Evolutionary conservation across 2,329 filamentous ascomycete genomes (phyloP).

Genomic region (Penicillium expansum): DNA sequence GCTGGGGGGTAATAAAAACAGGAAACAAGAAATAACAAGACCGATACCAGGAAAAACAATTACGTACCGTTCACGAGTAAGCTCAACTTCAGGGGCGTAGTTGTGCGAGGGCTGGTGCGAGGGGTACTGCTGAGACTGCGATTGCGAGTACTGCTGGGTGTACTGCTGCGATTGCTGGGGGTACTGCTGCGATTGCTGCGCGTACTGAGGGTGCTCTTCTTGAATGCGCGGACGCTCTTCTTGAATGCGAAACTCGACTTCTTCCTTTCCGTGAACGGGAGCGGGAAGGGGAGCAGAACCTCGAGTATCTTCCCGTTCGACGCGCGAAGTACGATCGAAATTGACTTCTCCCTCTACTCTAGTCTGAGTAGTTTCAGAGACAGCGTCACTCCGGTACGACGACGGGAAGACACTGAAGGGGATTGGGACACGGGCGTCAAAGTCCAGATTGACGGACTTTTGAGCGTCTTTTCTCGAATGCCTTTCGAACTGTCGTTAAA

Average conservation of each 20-base stretch:
- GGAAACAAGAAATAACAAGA: not conserved
- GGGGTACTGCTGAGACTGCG: slow-evolving; percentile 5
- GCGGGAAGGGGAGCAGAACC: slow-evolving; percentile 64
- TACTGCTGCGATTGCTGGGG: slow-evolving; percentile 7
- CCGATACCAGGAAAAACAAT: not conserved
- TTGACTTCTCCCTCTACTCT: slow-evolving; percentile 89
- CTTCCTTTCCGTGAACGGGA: slow-evolving; percentile 68
- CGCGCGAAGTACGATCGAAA: slow-evolving; percentile 69
- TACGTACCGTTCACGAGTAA: slow-evolving; percentile 52
- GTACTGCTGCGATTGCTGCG: slow-evolving; percentile 10
- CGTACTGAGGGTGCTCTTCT: slow-evolving; percentile 9
- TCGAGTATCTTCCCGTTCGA: slow-evolving; percentile 98
- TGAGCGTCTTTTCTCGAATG: slow-evolving; percentile 67
- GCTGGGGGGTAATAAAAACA: not conserved
- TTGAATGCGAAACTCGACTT: slow-evolving; percentile 77
- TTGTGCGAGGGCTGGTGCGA: slow-evolving; percentile 1
- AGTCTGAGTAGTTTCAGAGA: slow-evolving; percentile 64
- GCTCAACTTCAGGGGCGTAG: slow-evolving; percentile 47
- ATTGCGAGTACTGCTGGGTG: not conserved
- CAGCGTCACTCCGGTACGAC: slow-evolving; percentile 80
- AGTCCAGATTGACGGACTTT: slow-evolving; percentile 97
- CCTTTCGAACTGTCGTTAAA: slow-evolving; percentile 47
- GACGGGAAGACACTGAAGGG: slow-evolving; percentile 99
- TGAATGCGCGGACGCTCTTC: slow-evolving; percentile 37
- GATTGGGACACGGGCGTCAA: slow-evolving; percentile 98